Conservation (phyloP, 73 alveolate species). For the Blepharisma japonicum region DNA sequence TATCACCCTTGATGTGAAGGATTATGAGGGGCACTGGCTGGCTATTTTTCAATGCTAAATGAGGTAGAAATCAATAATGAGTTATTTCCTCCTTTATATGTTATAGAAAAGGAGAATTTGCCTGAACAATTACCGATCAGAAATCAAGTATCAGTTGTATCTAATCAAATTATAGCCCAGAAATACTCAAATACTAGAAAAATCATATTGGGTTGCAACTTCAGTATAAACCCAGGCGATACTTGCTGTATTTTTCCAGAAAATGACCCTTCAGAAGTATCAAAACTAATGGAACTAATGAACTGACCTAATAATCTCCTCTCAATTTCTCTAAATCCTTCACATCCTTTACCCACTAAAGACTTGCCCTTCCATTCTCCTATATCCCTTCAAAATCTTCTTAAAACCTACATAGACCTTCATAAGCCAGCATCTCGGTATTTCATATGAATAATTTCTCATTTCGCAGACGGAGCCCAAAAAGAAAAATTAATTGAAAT, state of each 20-base stretch:
- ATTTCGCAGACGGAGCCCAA: slow-evolving; percentile 55
- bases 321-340: slow-evolving; percentile 4
- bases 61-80: background rate
- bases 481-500: slow-evolving; percentile 58
- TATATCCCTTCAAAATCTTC: slow-evolving; percentile 40
- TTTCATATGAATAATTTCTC: slow-evolving; percentile 54
- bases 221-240: slow-evolving; percentile 1
- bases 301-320: slow-evolving; percentile 26
- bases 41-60: background rate
- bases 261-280: background rate
- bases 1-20: slow-evolving; percentile 65
- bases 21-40: slow-evolving; percentile 29
- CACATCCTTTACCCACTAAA: slow-evolving; percentile 32
- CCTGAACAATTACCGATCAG: background rate
- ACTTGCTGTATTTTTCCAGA: background rate
- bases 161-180: background rate
- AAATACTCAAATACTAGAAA: background rate
- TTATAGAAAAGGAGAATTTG: background rate
- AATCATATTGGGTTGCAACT: background rate
- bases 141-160: background rate
- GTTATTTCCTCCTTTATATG: background rate
- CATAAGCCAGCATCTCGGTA: slow-evolving; percentile 70
- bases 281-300: slow-evolving; percentile 35
- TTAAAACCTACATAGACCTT: slow-evolving; percentile 36
- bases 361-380: slow-evolving; percentile 27